Conservation (phyloP, 257 asterid genomes). For the Linaria vulgaris region DNA sequence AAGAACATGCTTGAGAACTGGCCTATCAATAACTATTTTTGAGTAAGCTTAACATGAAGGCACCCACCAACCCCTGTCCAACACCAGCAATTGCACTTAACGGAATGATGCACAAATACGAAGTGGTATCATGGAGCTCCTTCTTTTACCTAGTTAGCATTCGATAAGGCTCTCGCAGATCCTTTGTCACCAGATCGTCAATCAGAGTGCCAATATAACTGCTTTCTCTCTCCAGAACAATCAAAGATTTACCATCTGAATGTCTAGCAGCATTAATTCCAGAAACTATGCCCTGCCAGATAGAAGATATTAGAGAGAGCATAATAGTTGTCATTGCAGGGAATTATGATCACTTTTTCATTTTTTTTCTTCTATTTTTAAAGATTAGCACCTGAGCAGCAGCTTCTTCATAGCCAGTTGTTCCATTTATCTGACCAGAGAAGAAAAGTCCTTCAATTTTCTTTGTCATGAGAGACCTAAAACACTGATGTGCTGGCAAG, state of each 20-base stretch:
- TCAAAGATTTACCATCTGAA: constrained; percentile 72
- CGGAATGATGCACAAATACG: neutral
- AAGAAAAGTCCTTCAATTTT: constrained; percentile 91
- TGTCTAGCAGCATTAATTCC: constrained; percentile 98
- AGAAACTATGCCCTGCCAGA: constrained; percentile 78
- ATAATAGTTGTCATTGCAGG: constrained; percentile 10
- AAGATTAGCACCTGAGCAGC: constrained; percentile 84
- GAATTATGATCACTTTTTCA: neutral
- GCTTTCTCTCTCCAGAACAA: constrained; percentile 97
- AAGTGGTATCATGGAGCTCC: constrained; percentile 13
- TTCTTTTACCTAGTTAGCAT: constrained; percentile 76
- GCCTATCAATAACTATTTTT: neutral
- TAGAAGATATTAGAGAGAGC: constrained; percentile 20
- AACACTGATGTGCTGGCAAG: constrained; percentile 98
- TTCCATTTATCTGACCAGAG: constrained; percentile 98
- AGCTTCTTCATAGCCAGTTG: constrained; percentile 99
- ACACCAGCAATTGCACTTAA: neutral
- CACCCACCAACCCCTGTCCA: constrained; percentile 3
- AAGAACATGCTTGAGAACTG: neutral
- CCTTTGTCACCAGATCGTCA: constrained; percentile 96
- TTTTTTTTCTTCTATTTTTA: neutral
- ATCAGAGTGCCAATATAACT: constrained; percentile 94
- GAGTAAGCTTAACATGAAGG: constrained; percentile 7
- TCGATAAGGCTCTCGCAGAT: constrained; percentile 98
- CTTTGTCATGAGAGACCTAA: constrained; percentile 93